phyloP scores from a whole-genome alignment of 2,329 filamentous ascomycete species.

The Xylariaceae sp. region DNA sequence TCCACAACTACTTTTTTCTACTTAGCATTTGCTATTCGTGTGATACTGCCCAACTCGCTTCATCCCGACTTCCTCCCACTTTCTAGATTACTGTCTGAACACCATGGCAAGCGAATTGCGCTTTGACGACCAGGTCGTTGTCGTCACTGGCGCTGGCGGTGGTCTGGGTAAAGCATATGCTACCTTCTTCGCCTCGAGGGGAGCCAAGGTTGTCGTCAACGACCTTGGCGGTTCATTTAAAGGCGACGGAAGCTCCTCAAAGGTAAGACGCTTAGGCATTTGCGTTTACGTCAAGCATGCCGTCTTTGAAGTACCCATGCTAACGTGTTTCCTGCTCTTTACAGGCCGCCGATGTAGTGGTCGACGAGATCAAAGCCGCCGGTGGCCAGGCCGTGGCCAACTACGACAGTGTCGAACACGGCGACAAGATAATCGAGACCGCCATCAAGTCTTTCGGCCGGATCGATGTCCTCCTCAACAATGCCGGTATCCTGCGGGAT shows the following conservation, averaged over 20 bases:
- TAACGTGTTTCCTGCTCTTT: constrained; percentile 25
- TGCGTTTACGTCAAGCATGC: background rate
- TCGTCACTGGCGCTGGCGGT: constrained; percentile 84
- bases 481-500: constrained; percentile 93
- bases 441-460: constrained; percentile 81
- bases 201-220: constrained; percentile 95
- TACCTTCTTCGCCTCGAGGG: constrained; percentile 86
- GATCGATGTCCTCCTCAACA: constrained; percentile 95
- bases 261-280: constrained; percentile 57
- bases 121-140: constrained; percentile 86
- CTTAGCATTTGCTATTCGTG: constrained; percentile 15
- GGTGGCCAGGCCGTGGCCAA: constrained; percentile 97
- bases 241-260: constrained; percentile 84
- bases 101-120: constrained; percentile 52
- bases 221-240: constrained; percentile 92
- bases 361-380: constrained; percentile 79
- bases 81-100: constrained; percentile 11
- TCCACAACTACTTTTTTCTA: background rate
- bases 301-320: constrained; percentile 4
- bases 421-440: constrained; percentile 91
- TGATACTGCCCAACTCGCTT: constrained; percentile 1
- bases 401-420: constrained; percentile 93
- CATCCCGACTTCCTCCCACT: background rate
- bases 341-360: constrained; percentile 80
- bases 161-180: constrained; percentile 83